Evolutionary conservation across 129 eudicot genomes (phyloP).

Genomic region (Saposhnikovia divaricata): DNA sequence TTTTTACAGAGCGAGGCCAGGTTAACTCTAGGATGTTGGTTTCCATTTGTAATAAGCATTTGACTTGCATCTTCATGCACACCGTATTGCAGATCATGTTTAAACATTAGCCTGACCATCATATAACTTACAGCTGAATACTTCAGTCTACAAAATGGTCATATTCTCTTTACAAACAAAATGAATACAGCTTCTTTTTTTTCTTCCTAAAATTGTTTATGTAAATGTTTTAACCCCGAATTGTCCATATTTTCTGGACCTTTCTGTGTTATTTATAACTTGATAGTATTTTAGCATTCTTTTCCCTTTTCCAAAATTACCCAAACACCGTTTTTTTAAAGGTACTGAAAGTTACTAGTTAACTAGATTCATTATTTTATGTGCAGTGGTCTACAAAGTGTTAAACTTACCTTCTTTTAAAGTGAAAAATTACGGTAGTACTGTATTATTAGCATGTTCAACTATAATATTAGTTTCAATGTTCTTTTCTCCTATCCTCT

Average conservation of each 20-base stretch:
- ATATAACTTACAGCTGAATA: background rate
- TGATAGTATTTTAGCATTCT: background rate
- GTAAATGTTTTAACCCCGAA: background rate
- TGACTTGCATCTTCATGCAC: background rate
- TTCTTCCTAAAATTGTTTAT: background rate
- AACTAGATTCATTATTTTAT: background rate
- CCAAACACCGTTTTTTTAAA: background rate
- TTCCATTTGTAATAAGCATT: background rate
- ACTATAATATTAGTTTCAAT: background rate
- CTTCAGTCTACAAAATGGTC: background rate
- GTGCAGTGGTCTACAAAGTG: background rate
- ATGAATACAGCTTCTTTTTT: background rate
- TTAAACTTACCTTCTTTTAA: background rate
- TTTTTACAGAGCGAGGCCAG: constrained; percentile 97
- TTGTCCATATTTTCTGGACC: background rate
- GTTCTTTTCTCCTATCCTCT: background rate
- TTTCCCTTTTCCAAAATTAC: background rate
- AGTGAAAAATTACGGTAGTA: background rate
- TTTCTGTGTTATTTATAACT: background rate
- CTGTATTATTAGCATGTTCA: background rate
- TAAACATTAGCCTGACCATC: background rate
- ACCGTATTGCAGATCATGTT: background rate
- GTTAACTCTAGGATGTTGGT: constrained; percentile 23
- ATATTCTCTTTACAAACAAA: background rate
- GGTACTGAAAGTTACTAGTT: background rate